phyloP scores from a whole-genome alignment of 495 filamentous ascomycete species.

The Hypoxylon subgilvum region DNA sequence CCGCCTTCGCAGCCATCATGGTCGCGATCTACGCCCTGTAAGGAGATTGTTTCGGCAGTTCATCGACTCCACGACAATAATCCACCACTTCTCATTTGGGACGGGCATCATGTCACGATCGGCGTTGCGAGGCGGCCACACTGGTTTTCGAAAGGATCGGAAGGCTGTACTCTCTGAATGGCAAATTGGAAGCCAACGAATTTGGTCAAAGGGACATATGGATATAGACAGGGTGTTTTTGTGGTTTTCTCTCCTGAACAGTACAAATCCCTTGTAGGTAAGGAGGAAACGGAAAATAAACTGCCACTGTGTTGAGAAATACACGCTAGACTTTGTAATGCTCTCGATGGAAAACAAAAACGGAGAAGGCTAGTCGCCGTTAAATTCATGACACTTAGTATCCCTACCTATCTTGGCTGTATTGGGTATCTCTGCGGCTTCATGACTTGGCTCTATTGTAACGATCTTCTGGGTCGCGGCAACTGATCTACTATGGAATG shows the following conservation, averaged over 20 bases:
- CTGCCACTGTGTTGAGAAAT: slow-evolving; percentile 18
- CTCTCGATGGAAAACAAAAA: slow-evolving; percentile 6
- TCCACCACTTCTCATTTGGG: slow-evolving; percentile 2
- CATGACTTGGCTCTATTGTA: background rate
- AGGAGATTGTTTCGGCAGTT: slow-evolving; percentile 12
- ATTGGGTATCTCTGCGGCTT: background rate
- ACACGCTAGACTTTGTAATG: slow-evolving; percentile 28
- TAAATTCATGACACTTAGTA: slow-evolving; percentile 30
- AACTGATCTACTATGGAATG: no score
- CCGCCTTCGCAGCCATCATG: slow-evolving; percentile 41
- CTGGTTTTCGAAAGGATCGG: slow-evolving; percentile 14
- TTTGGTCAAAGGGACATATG: slow-evolving; percentile 13
- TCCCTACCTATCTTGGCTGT: background rate
- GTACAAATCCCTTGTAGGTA: slow-evolving; percentile 12
- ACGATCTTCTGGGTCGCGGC: no score
- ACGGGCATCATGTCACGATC: slow-evolving; percentile 13
- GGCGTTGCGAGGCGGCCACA: slow-evolving; percentile 27
- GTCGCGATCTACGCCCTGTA: slow-evolving; percentile 40
- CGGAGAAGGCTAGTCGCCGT: slow-evolving; percentile 22
- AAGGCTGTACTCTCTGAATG: slow-evolving; percentile 8
- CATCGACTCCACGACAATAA: background rate
- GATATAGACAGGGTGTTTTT: slow-evolving; percentile 25
- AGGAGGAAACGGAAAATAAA: slow-evolving; percentile 4
- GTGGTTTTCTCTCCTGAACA: slow-evolving; percentile 24
- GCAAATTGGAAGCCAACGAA: slow-evolving; percentile 4